Percentiles rank a stretch among this genome's conserved stretches.
phyloP scores from a whole-genome alignment of 1,284 basidiomycete species.

The Naganishia sp. region DNA sequence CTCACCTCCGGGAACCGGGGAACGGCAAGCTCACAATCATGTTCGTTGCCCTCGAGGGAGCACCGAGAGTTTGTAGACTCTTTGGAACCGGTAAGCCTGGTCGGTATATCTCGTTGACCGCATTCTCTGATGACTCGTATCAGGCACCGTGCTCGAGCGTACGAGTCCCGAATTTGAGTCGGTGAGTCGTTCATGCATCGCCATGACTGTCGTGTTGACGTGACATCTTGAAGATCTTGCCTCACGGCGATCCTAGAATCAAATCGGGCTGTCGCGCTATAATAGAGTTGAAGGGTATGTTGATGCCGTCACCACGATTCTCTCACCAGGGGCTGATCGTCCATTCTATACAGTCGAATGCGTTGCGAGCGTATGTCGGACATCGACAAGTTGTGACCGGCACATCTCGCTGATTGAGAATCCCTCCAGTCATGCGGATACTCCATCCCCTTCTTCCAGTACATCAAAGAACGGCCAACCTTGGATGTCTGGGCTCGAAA shows the following conservation, averaged over 20 bases:
- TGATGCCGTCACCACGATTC: background rate
- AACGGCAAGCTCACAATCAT: constrained; percentile 37
- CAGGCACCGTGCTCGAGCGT: constrained; percentile 28
- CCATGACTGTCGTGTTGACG: background rate
- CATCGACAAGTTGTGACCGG: background rate
- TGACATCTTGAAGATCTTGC: constrained; percentile 21
- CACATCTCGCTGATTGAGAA: background rate
- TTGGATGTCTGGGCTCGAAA: constrained; percentile 33
- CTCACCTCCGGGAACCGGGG: constrained; percentile 32
- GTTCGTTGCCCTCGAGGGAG: constrained; percentile 35
- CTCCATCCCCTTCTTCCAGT: constrained; percentile 35
- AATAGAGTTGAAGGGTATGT: constrained; percentile 32
- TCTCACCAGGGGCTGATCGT: background rate
- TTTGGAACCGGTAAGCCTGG: constrained; percentile 31
- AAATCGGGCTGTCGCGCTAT: constrained; percentile 34
- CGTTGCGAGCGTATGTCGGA: constrained; percentile 10
- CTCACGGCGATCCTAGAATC: constrained; percentile 28
- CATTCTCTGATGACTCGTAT: background rate
- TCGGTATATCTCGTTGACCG: background rate
- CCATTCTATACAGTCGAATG: constrained; percentile 5
- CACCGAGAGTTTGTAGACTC: constrained; percentile 34
- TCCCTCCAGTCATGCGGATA: constrained; percentile 30
- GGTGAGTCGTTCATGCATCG: background rate
- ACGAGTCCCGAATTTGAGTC: constrained; percentile 26
- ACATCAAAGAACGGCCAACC: constrained; percentile 32